A percentile compares a stretch with the other conserved stretches of the same genome.
These are phyloP conservation scores for Amphirosellinia nigrospora DNA, from an alignment of 495 filamentous ascomycete genomes.

Conservation along the genomic window DNA sequence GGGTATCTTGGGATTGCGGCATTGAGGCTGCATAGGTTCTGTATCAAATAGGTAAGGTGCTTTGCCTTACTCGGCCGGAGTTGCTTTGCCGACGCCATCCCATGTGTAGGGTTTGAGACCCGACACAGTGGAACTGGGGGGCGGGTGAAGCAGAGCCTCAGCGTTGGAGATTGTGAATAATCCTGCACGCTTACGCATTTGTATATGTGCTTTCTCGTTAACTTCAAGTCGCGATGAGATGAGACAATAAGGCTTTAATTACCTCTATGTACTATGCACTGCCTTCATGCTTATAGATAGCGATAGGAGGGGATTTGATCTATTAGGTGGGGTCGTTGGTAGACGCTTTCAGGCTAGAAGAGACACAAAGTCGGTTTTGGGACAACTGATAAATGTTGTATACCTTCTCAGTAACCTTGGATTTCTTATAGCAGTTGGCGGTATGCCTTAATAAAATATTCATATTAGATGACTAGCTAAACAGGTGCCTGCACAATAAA, in stretches of 20 bases:
- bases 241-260: background rate
- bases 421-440: background rate
- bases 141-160: background rate
- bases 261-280: background rate
- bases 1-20: background rate
- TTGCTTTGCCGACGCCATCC: background rate
- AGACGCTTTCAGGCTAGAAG: background rate
- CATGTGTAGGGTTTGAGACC: background rate
- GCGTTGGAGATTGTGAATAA: background rate
- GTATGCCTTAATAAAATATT: background rate
- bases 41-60: conserved; percentile 1
- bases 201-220: background rate
- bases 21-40: conserved; percentile 1
- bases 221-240: background rate
- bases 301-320: background rate
- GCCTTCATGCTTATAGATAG: background rate
- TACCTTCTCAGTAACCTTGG: background rate
- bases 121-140: background rate
- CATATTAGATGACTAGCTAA: background rate
- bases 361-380: background rate
- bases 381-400: background rate
- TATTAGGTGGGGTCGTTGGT: background rate
- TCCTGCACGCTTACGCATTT: conserved; percentile 9
- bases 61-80: background rate
- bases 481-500: background rate